Base-by-base conservation (phyloP, 345 rosid genomes). In the Erysimum cheiranthoides region DNA sequence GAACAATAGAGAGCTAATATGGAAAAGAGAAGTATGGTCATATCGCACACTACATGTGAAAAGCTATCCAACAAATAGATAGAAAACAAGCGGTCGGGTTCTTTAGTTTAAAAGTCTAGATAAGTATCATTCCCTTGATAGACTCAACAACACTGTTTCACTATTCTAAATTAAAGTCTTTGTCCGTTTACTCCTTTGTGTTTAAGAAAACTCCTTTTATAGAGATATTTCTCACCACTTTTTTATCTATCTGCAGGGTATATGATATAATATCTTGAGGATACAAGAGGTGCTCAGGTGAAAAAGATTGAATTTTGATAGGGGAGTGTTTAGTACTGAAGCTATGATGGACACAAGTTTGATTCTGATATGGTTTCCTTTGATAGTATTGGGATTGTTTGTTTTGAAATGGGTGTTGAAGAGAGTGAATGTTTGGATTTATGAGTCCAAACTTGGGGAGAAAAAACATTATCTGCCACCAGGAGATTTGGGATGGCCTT, bases 401-500 rank as follows among this genome's bases (percentile, higher is more conserved):
- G 79, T 68, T 49, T 50, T 88, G 61, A 78, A 46, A 71, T 87
- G 92, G 90, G 16, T 80, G 10, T 66, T 88, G 49, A 71, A 80
- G 81, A 80, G 76, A 60, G 80, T 68, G 8, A 89, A 93, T 67
- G 64, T 74, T 45, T 91, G 86, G 92, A 47, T 88, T 3, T 84
- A 91, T 61, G 96, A 91, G 77, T 61, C 80, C 6, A 68, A 63
- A 40, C 82, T 91, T 71, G 93, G 90, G 0, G 88, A 84, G 71
- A 80, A 59, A 36, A 79, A 46, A 72, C 68, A 78, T 21, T 52
- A 63, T 42, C 86, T 91, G 4, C 98, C 97, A 8, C 97, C 98
- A 2, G 95, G 98, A 14, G 95, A 93, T 75, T 49, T 90, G 53
- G 98, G 96, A 0, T 91, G 92, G 96, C 98, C 98, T 65, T 68